Evolutionary conservation across 78 protist species (phyloP).

Genomic region (Dictyostelium discoideum): dicty_2.7 NC_007088.5:3273001-3273500

Average conservation of each 20-base stretch:
- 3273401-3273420: background rate
- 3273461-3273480: background rate
- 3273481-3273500: background rate
- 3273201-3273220: background rate
- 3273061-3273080: background rate
- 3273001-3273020: background rate
- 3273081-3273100: background rate
- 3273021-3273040: background rate
- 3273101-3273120: background rate
- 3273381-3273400: background rate
- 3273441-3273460: background rate
- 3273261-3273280: background rate
- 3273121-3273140: background rate
- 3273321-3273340: background rate
- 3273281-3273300: background rate
- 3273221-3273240: background rate
- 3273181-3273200: background rate
- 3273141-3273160: background rate
- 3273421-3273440: background rate
- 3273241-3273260: background rate
- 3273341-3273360: background rate
- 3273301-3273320: background rate
- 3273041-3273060: background rate
- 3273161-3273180: background rate
- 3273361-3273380: background rate